Evolutionary conservation across 345 rosid species (phyloP).

Genomic region (Durio zibethinus): DNA sequence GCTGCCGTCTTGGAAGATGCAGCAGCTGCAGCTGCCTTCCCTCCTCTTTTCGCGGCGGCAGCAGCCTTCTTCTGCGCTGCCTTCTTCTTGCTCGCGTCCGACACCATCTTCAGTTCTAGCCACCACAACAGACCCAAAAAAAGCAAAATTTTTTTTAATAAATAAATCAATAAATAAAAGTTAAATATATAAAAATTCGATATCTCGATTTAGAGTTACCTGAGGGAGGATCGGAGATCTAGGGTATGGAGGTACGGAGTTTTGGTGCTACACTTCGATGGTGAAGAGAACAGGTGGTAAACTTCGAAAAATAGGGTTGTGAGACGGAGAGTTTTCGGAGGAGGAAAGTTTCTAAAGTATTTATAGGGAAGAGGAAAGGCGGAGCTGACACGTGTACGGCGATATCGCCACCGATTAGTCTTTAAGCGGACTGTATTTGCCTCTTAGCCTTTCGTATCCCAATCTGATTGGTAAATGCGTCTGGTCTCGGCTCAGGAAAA

Average conservation of each 20-base stretch:
- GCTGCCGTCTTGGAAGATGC: slow-evolving; percentile 56
- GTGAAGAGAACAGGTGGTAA: not conserved
- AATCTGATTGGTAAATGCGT: not conserved
- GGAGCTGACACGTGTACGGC: slow-evolving; percentile 8
- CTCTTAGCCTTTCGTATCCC: not conserved
- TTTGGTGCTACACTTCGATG: not conserved
- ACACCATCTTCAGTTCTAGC: slow-evolving; percentile 60
- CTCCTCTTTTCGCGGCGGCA: slow-evolving; percentile 92
- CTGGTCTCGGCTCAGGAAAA: not conserved
- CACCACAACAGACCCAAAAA: not conserved
- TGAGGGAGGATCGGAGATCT: slow-evolving; percentile 6
- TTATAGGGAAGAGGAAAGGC: not conserved
- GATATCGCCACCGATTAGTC: not conserved
- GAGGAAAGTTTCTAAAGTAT: not conserved
- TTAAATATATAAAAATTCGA: not conserved
- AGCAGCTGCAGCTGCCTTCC: slow-evolving; percentile 48
- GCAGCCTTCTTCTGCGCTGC: slow-evolving; percentile 99
- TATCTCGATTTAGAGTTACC: not conserved
- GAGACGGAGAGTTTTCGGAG: too few relatives aligned
- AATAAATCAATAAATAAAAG: too few relatives aligned
- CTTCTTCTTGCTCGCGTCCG: slow-evolving; percentile 99
- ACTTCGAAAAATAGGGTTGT: slow-evolving; percentile 6
- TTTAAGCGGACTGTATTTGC: not conserved
- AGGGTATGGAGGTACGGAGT: not conserved
- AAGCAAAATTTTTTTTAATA: not conserved